Evolutionary conservation across 495 filamentous ascomycete species (phyloP).

Genomic region (Lophiotrema nucula): DNA sequence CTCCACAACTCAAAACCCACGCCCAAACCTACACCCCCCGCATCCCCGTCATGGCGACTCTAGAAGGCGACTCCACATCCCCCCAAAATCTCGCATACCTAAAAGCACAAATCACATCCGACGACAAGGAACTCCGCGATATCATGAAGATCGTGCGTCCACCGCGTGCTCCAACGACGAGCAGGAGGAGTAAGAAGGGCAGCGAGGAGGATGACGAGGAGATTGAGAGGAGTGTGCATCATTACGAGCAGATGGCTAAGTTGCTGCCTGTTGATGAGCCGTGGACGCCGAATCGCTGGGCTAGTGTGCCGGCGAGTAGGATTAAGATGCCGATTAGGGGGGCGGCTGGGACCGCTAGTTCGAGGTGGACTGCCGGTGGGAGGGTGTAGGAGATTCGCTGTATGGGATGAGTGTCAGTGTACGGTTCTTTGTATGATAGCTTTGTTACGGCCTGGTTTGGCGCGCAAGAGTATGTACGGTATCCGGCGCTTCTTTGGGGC

Average conservation of each 20-base stretch:
- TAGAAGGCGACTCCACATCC: slow-evolving; percentile 44
- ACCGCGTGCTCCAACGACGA: neutral
- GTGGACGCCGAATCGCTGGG: neutral
- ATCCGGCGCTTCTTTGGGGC: too few relatives aligned
- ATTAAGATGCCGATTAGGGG: too few relatives aligned
- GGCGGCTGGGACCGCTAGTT: too few relatives aligned
- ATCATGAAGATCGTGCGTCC: slow-evolving; percentile 59
- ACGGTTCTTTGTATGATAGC: too few relatives aligned
- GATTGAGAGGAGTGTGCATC: neutral
- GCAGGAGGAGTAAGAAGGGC: neutral
- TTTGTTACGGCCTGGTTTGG: too few relatives aligned
- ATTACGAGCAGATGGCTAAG: slow-evolving; percentile 22
- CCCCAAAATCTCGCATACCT: slow-evolving; percentile 60
- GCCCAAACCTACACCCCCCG: slow-evolving; percentile 71
- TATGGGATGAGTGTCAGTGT: too few relatives aligned
- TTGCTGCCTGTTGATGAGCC: slow-evolving; percentile 17
- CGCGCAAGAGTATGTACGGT: too few relatives aligned
- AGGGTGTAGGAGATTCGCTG: too few relatives aligned
- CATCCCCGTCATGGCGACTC: slow-evolving; percentile 72
- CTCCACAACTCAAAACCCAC: slow-evolving; percentile 56
- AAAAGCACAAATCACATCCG: slow-evolving; percentile 76
- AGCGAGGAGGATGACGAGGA: slow-evolving; percentile 4
- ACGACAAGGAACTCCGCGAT: slow-evolving; percentile 70
- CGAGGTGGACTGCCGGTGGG: too few relatives aligned
- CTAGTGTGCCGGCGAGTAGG: neutral